These are phyloP conservation scores for Malania oleifera DNA, from an alignment of 164 flowering plant species.

Conservation along the genomic window DNA sequence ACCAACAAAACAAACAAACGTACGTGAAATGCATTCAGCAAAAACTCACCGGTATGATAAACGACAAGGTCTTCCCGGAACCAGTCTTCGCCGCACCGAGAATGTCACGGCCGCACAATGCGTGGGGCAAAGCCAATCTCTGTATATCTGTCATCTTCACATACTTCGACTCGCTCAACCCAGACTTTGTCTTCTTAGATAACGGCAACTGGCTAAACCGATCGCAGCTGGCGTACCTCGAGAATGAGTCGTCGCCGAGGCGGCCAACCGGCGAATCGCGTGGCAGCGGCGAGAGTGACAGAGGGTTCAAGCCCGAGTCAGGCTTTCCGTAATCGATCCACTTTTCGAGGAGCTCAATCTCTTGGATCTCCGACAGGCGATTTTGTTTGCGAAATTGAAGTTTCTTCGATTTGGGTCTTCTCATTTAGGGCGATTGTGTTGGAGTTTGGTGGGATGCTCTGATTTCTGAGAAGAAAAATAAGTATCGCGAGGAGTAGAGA, in stretches of 20 bases:
- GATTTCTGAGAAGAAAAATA: too few relatives aligned
- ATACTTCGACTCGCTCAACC: conserved; percentile 38
- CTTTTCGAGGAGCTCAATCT: conserved; percentile 53
- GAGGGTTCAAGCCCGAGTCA: conserved; percentile 69
- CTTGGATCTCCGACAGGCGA: conserved; percentile 41
- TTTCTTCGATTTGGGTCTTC: conserved; percentile 24
- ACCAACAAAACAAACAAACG: too few relatives aligned
- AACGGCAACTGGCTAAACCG: conserved; percentile 65
- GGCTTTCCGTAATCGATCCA: conserved; percentile 83
- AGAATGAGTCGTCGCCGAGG: conserved; percentile 34
- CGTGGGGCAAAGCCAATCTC: conserved; percentile 81
- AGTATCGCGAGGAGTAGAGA: too few relatives aligned
- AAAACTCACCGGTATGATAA: conserved; percentile 75
- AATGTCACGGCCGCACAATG: conserved; percentile 83
- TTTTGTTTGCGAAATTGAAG: conserved; percentile 25
- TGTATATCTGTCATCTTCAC: conserved; percentile 74
- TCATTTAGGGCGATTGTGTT: too few relatives aligned
- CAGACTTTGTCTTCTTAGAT: conserved; percentile 62
- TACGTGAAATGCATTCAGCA: too few relatives aligned
- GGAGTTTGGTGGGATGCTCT: too few relatives aligned
- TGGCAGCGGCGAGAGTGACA: conserved; percentile 51
- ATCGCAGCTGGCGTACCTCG: conserved; percentile 58
- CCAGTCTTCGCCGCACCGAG: conserved; percentile 98
- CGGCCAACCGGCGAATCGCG: conserved; percentile 41
- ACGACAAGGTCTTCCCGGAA: conserved; percentile 91